Evolutionary conservation across 2,329 filamentous ascomycete species (phyloP).

Genomic region (Magnaporthiopsis rhizophila): DNA sequence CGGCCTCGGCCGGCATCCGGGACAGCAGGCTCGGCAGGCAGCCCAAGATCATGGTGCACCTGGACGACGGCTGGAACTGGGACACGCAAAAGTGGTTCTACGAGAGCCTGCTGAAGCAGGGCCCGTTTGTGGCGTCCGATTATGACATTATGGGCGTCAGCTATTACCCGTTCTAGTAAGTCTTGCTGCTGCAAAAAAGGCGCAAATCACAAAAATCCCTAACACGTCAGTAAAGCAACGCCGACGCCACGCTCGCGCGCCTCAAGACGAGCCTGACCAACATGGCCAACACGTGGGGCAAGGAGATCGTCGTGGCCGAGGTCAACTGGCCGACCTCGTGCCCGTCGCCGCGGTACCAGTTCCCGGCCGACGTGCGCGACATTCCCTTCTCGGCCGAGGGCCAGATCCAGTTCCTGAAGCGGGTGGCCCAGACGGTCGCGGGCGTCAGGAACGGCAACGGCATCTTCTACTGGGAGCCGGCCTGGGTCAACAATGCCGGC

Average conservation of each 20-base stretch:
- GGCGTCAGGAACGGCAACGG: constrained; percentile 48
- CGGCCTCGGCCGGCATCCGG: constrained; percentile 55
- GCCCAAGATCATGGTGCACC: constrained; percentile 65
- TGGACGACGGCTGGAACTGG: constrained; percentile 72
- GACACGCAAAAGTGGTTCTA: constrained; percentile 52
- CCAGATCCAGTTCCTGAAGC: constrained; percentile 53
- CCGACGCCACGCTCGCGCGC: constrained; percentile 47
- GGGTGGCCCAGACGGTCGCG: constrained; percentile 48
- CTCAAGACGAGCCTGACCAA: constrained; percentile 48
- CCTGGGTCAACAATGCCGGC: constrained; percentile 12
- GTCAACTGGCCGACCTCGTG: constrained; percentile 63
- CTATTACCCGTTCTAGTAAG: constrained; percentile 62
- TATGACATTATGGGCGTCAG: constrained; percentile 67
- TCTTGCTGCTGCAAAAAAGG: not conserved
- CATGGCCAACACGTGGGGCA: constrained; percentile 54
- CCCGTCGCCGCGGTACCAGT: constrained; percentile 46
- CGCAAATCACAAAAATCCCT: too few relatives aligned
- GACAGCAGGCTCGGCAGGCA: constrained; percentile 47
- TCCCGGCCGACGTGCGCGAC: constrained; percentile 49
- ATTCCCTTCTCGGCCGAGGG: constrained; percentile 58
- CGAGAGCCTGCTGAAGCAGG: constrained; percentile 43
- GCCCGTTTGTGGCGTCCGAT: constrained; percentile 41
- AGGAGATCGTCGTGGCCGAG: constrained; percentile 62
- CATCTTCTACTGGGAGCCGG: constrained; percentile 61
- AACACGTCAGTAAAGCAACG: constrained; percentile 24